Base-by-base conservation (phyloP, 306 rosid species). In the Cicer chorassanicum region DNA sequence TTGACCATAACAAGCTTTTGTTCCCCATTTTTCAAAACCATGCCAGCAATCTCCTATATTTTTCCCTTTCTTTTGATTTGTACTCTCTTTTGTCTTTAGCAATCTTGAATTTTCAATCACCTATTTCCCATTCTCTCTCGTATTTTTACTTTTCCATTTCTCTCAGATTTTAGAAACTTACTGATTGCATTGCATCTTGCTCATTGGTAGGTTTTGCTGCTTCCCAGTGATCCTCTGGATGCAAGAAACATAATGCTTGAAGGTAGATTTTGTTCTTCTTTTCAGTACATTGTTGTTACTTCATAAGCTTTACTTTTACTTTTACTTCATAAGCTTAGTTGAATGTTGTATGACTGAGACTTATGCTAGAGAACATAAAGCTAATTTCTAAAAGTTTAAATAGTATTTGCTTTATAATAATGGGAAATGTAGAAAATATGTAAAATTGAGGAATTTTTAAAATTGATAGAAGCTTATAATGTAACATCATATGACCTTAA, bases 221-320 rank as follows among this genome's bases (percentile, higher is more conserved):
- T 94, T 72, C 99, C 99, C 62, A 88, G 86, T 65, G 99, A 94
- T 86, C 97, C 99, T 81, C 87, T 94, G 70, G 99, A 94, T 85
- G 96, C 88, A 24, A 92, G 95, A 85, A 94, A 94, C 82, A 94
- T 94, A 61, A 81, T 94, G 97, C 91, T 94, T 70, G 99, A 94
- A 92, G 99, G 99, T 94, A 83, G 75, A 67, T 6, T 14, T 8
- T 77, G 71, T 78, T 72, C 65, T 71, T 74, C 76, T 49, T 13
- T 51, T 73, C 24, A n/a, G 34, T 29, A 6, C 54, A 55, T 70
- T 69, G 41, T 78, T 69, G 70, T 29, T 54, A 41, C 46, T 45
- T 41, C 65, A 44, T 72, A 34, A 59, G n/a, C n/a, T 70, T 60
- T 60, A 60, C 13, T 59, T 63, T 60, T 60, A 60, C 13, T 60